Evolutionary conservation across 371 early-diverging fungal genomes (phyloP), one percentile per base, ranked within the genome.

Genomic region (Mortierella sp.): DNA sequence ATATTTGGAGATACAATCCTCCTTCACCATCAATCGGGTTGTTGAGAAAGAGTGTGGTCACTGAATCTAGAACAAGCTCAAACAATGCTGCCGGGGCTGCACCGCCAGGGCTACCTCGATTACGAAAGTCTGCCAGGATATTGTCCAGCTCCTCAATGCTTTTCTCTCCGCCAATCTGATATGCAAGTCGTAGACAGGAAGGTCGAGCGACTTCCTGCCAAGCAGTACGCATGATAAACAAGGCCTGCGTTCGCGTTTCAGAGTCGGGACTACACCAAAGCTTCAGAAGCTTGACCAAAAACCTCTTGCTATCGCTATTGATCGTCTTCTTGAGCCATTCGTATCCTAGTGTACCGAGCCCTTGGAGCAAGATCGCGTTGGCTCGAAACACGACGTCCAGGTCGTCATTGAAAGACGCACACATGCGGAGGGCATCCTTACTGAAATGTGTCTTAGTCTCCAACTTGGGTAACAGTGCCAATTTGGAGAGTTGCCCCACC

Each of bases 1-100:
- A 74, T 34, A 74, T 68, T 18, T 68, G 70, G 19, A 74, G 69
- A 31, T 74, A 74, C 12, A 74, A 70, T 4, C 76, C 76, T 57
- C 76, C 76, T 31, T 74, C 76, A 18, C 76, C 76, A 45, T 74
- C 76, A 14, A 61, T 61, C 1, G 69, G 42, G 50, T 74, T 74
- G 24, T 59, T 69, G 4, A 74, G 54, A 28, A 74, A 74, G 7
- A 74, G 66, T 0, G 61, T 64, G 3, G 69, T 74, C n/a, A 74
- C 76, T 18, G 76, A 59, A n/a, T 74, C 76, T 55, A 64, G 31
- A 16, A 74, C 8, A 13, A 74, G 23, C 21, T 64, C 61, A 58
- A 74, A 74, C 8, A 74, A 28, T 7, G 43, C 66, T 0, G 76
- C 54, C 0, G 76, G 69, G 0, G 76, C 69, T 13, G 70, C 61